Percentiles rank a stretch among this genome's conserved stretches.
phyloP scores from a whole-genome alignment of 176 grass and related monocot species.

The Ananas comosus region DNA sequence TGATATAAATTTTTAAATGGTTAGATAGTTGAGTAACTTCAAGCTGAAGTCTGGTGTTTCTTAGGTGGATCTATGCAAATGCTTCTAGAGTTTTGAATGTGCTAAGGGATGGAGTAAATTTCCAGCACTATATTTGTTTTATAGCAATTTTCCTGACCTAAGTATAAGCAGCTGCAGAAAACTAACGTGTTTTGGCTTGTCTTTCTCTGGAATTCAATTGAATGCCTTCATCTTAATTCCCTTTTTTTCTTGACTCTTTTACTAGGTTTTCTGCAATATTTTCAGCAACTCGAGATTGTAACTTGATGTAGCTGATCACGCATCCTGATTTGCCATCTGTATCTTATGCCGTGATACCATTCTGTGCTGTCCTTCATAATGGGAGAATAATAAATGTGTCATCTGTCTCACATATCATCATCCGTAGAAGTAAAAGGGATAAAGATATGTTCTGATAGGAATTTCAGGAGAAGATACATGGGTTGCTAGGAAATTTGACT shows the following conservation, averaged over 20 bases:
- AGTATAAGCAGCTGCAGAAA: background rate
- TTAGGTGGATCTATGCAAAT: background rate
- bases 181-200: too few species aligned
- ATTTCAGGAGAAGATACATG: conserved; percentile 27
- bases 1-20: background rate
- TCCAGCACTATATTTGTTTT: background rate
- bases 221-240: background rate
- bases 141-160: background rate
- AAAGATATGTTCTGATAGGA: conserved; percentile 27
- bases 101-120: background rate
- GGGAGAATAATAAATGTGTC: conserved; percentile 15
- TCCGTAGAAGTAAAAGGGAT: conserved; percentile 16
- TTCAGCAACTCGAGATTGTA: background rate
- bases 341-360: background rate
- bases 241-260: background rate
- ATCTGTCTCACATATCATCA: conserved; percentile 7
- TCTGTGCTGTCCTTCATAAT: background rate
- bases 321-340: background rate
- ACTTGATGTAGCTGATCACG: background rate
- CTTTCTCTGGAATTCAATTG: background rate
- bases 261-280: background rate
- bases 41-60: background rate
- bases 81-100: background rate
- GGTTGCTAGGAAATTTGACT: conserved; percentile 27
- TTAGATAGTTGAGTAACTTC: background rate